A percentile compares a stretch with the other conserved stretches of the same genome.
Evolutionary conservation across 2,329 filamentous ascomycete species (phyloP).

Genomic region (Ophiostoma pallidulum): DNA sequence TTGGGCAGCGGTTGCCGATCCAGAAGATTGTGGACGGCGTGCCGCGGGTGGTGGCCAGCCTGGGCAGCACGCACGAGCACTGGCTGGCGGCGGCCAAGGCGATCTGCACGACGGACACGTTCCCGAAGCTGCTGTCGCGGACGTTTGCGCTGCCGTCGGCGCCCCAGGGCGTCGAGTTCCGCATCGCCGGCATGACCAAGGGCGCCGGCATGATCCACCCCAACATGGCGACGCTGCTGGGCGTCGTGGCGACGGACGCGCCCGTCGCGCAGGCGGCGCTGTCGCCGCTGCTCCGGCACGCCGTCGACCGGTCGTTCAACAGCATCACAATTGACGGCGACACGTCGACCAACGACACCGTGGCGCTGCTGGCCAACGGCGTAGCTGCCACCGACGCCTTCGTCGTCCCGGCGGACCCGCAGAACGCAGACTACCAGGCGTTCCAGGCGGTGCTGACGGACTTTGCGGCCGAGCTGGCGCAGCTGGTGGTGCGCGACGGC

Average conservation of each 20-base stretch:
- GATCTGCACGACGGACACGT: conserved; percentile 97
- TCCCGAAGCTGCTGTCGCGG: conserved; percentile 85
- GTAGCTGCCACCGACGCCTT: conserved; percentile 68
- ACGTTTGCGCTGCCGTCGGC: conserved; percentile 71
- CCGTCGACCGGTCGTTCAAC: conserved; percentile 84
- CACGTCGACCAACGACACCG: conserved; percentile 94
- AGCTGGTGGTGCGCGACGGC: conserved; percentile 90
- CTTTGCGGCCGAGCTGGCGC: conserved; percentile 76
- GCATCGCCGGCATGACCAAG: conserved; percentile 91
- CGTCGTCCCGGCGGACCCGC: conserved; percentile 37
- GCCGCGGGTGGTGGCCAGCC: conserved; percentile 60
- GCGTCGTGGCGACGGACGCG: conserved; percentile 85
- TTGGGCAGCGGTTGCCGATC: conserved; percentile 88
- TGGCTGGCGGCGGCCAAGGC: conserved; percentile 82
- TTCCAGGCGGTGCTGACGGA: conserved; percentile 62
- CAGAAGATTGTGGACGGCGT: conserved; percentile 80
- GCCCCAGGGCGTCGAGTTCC: conserved; percentile 64
- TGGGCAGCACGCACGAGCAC: conserved; percentile 68
- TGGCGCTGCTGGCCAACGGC: conserved; percentile 91
- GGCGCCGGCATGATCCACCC: conserved; percentile 98
- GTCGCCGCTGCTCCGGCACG: conserved; percentile 58
- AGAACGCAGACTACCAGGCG: conserved; percentile 57
- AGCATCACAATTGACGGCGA: conserved; percentile 95
- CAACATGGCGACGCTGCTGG: conserved; percentile 94
- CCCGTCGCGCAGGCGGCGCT: conserved; percentile 62